These are phyloP conservation scores for Ophioceras dolichostomum DNA, from an alignment of 2,329 filamentous ascomycete species.

Conservation along the genomic window DNA sequence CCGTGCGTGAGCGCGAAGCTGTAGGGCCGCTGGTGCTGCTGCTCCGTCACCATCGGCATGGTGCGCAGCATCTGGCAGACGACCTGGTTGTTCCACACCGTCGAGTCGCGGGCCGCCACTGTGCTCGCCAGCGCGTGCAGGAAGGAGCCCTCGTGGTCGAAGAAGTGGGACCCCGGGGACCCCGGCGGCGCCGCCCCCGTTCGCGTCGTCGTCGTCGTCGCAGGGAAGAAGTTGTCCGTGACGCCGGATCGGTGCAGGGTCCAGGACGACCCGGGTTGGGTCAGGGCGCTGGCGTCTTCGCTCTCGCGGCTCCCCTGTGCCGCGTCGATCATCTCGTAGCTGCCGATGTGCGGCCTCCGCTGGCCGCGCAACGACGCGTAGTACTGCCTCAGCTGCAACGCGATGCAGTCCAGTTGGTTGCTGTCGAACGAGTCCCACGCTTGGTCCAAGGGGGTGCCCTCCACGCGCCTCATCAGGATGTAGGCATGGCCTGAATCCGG, in stretches of 20 bases:
- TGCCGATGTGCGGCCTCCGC: neutral
- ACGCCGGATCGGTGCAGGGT: neutral
- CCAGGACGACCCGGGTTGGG: no score
- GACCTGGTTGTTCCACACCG: neutral
- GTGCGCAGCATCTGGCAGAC: slow-evolving; percentile 3
- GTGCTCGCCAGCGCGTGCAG: slow-evolving; percentile 1
- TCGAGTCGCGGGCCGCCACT: neutral
- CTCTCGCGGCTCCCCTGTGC: no score
- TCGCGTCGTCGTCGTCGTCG: neutral
- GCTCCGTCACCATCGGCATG: no score
- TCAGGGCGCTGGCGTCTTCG: no score
- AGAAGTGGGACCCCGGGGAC: no score
- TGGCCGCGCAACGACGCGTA: neutral
- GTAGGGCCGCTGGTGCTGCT: neutral
- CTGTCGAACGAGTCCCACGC: slow-evolving; percentile 1
- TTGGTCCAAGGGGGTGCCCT: neutral
- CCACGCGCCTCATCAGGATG: slow-evolving; percentile 5
- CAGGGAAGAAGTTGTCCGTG: slow-evolving; percentile 3
- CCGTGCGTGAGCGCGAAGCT: slow-evolving; percentile 5
- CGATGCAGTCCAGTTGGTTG: neutral
- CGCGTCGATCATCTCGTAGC: no score
- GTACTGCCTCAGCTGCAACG: slow-evolving; percentile 1
- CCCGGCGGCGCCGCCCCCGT: no score
- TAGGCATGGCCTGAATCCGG: neutral
- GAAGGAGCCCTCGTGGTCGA: neutral